Conservation (phyloP, 2,329 filamentous ascomycete species). For the Aspergillus melleus region DNA sequence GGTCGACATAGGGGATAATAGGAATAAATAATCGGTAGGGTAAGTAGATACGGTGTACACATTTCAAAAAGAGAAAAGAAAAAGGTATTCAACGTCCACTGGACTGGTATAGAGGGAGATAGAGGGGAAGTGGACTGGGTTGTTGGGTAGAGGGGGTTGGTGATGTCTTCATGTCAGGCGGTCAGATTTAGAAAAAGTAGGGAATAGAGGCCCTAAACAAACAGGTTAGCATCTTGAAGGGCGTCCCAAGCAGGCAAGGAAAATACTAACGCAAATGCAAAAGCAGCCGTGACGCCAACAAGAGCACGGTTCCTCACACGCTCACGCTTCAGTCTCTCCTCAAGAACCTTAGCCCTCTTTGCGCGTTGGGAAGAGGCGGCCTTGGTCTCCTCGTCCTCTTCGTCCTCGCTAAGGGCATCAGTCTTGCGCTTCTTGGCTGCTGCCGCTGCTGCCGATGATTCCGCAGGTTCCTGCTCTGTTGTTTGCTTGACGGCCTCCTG, state of each 20-base stretch:
- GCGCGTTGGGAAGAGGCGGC: slow-evolving; percentile 43
- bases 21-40: not conserved
- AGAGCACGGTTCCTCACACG: slow-evolving; percentile 82
- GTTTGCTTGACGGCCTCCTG: slow-evolving; percentile 61
- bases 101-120: not conserved
- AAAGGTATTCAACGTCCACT: not conserved
- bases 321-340: slow-evolving; percentile 79
- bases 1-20: slow-evolving; percentile 6
- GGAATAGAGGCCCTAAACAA: slow-evolving; percentile 45
- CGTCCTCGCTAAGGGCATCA: slow-evolving; percentile 62
- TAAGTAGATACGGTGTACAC: not conserved
- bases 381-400: slow-evolving; percentile 43
- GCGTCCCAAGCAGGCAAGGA: not conserved
- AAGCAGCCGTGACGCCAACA: slow-evolving; percentile 79
- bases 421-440: slow-evolving; percentile 69
- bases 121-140: not conserved
- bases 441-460: slow-evolving; percentile 27
- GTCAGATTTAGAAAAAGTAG: slow-evolving; percentile 43
- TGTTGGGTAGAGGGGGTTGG: not conserved
- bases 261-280: slow-evolving; percentile 81
- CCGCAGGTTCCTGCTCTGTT: slow-evolving; percentile 38
- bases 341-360: slow-evolving; percentile 71
- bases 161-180: not conserved
- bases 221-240: slow-evolving; percentile 30
- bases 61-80: not conserved